Percentiles rank a stretch among this genome's conserved stretches.
phyloP scores from a whole-genome alignment of 768 basidiomycete species.

The Panellus pusillus region DNA sequence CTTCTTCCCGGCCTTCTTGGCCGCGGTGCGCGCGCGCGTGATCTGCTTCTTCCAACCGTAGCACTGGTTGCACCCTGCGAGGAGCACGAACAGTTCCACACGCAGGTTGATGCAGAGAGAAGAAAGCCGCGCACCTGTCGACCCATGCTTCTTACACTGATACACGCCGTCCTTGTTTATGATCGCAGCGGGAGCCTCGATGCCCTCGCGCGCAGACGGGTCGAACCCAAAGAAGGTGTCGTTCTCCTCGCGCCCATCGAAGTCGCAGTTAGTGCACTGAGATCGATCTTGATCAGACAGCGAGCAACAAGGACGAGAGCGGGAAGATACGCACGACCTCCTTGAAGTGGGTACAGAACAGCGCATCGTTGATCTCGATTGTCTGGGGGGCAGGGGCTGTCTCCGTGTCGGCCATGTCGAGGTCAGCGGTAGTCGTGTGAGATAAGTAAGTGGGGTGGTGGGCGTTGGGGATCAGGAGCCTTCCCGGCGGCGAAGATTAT shows the following conservation, averaged over 20 bases:
- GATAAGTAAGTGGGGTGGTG: no score
- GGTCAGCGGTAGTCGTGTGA: not conserved
- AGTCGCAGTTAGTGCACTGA: constrained; percentile 65
- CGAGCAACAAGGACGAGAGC: constrained; percentile 9
- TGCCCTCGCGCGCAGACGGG: constrained; percentile 59
- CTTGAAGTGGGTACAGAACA: constrained; percentile 76
- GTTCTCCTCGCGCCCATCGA: constrained; percentile 81
- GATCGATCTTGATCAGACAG: constrained; percentile 5
- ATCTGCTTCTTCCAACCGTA: constrained; percentile 88
- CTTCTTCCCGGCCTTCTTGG: constrained; percentile 74
- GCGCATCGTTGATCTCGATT: constrained; percentile 18
- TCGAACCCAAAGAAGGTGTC: constrained; percentile 82
- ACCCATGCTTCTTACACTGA: constrained; percentile 84
- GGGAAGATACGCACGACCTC: constrained; percentile 59
- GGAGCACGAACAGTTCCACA: not conserved
- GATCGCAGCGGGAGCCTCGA: constrained; percentile 62
- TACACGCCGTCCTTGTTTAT: constrained; percentile 73
- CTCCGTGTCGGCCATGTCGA: constrained; percentile 9
- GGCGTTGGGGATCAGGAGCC: no score
- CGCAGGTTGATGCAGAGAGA: not conserved
- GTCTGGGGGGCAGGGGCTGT: constrained; percentile 4
- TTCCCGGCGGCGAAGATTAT: no score
- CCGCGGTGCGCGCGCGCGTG: constrained; percentile 54
- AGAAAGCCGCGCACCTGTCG: constrained; percentile 47
- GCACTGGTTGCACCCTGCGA: constrained; percentile 62